Conservation (phyloP, 202 grass and related monocot genomes). For the Schoenoplectus triqueter region DNA sequence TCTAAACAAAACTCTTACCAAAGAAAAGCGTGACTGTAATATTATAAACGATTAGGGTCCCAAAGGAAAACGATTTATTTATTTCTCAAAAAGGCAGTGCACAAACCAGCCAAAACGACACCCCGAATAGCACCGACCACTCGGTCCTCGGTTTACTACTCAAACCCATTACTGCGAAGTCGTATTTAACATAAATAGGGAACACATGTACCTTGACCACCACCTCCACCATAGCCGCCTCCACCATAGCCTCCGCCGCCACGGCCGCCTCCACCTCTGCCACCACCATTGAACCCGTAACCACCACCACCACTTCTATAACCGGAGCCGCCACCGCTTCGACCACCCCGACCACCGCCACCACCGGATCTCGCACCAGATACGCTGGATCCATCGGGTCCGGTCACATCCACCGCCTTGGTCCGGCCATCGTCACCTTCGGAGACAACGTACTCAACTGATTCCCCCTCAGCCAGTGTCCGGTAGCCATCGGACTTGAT, state of each 20-base stretch:
- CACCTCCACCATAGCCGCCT: conserved; percentile 37
- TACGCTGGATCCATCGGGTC: conserved; percentile 87
- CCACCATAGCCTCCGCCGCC: conserved; percentile 32
- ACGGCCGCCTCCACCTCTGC: conserved; percentile 25
- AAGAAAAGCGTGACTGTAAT: background rate
- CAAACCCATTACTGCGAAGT: background rate
- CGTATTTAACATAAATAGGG: background rate
- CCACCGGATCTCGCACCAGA: conserved; percentile 48
- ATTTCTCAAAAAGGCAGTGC: background rate
- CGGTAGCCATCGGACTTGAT: conserved; percentile 97
- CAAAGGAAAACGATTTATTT: background rate
- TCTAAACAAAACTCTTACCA: background rate
- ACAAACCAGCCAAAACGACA: background rate
- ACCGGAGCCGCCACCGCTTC: conserved; percentile 37
- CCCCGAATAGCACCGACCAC: background rate
- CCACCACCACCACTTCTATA: conserved; percentile 46
- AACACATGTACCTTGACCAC: conserved; percentile 36
- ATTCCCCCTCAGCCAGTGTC: conserved; percentile 78
- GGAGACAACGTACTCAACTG: conserved; percentile 65
- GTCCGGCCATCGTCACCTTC: conserved; percentile 82
- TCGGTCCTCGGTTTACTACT: background rate
- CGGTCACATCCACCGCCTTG: conserved; percentile 97
- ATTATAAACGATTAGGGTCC: background rate
- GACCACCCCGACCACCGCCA: conserved; percentile 46
- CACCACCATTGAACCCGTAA: conserved; percentile 54